Conservation (phyloP, 2,329 filamentous ascomycete genomes). For the Aspergillus floridensis region DNA sequence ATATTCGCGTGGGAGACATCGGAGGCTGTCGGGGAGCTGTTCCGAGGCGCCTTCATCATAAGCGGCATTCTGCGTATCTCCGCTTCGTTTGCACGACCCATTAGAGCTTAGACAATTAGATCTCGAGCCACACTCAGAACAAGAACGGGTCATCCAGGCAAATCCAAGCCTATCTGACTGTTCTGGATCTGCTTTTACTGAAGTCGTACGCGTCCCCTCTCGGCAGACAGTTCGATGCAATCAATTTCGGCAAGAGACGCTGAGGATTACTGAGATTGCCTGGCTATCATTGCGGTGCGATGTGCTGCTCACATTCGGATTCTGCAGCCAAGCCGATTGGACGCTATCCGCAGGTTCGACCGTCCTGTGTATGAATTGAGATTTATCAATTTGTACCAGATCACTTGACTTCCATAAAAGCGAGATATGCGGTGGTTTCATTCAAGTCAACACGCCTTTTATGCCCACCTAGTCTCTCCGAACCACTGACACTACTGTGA, state of each 20-base stretch:
- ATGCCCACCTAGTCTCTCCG: background rate
- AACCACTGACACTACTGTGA: background rate
- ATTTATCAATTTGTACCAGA: background rate
- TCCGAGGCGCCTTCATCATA: conserved; percentile 52
- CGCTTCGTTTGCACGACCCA: conserved; percentile 24
- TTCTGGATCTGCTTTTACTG: background rate
- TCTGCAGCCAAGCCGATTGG: background rate
- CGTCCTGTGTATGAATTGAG: background rate
- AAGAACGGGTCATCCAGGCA: background rate
- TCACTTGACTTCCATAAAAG: background rate
- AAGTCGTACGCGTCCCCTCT: background rate
- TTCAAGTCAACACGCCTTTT: background rate
- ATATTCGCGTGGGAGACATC: conserved; percentile 55
- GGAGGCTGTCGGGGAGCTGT: conserved; percentile 49
- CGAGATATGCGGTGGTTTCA: background rate
- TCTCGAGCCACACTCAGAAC: conserved; percentile 15
- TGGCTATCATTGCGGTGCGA: background rate
- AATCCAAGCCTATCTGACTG: background rate
- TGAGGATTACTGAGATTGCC: background rate
- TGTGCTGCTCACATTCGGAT: background rate
- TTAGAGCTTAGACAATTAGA: conserved; percentile 14
- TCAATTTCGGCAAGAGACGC: background rate
- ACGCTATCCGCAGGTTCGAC: background rate
- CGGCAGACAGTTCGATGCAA: background rate
- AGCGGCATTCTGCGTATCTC: conserved; percentile 55